Conservation (phyloP, 177 flowering plant species). For the Vitis hybrid region DNA sequence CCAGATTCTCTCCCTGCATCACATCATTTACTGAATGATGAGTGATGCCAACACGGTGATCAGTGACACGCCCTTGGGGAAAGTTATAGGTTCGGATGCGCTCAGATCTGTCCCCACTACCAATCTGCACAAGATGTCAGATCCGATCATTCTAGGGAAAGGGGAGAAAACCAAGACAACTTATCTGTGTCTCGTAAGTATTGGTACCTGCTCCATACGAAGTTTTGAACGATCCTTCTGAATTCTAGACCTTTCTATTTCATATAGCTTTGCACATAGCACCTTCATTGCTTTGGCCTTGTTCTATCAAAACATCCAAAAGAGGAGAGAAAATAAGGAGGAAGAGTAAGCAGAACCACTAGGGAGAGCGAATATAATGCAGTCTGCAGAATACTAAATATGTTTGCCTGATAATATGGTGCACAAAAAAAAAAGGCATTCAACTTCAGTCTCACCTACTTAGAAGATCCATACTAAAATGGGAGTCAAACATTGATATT, state of each 20-base stretch:
- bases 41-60: slow-evolving; percentile 90
- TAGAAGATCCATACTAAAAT: too few species aligned
- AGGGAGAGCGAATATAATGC: background rate
- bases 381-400: background rate
- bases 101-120: slow-evolving; percentile 96
- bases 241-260: slow-evolving; percentile 73
- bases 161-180: slow-evolving; percentile 2
- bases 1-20: slow-evolving; percentile 82
- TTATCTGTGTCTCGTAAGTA: background rate
- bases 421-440: too few species aligned
- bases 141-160: slow-evolving; percentile 10
- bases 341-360: background rate
- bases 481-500: too few species aligned
- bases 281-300: slow-evolving; percentile 94
- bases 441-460: too few species aligned
- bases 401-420: background rate
- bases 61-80: slow-evolving; percentile 98
- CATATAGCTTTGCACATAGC: slow-evolving; percentile 83
- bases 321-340: background rate
- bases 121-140: slow-evolving; percentile 58
- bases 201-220: slow-evolving; percentile 78
- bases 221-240: slow-evolving; percentile 69
- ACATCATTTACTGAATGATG: slow-evolving; percentile 71
- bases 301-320: slow-evolving; percentile 46
- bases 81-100: slow-evolving; percentile 95